Conservation (phyloP, 2,329 filamentous ascomycete species). For the Pseudocercospora macadamiae region DNA sequence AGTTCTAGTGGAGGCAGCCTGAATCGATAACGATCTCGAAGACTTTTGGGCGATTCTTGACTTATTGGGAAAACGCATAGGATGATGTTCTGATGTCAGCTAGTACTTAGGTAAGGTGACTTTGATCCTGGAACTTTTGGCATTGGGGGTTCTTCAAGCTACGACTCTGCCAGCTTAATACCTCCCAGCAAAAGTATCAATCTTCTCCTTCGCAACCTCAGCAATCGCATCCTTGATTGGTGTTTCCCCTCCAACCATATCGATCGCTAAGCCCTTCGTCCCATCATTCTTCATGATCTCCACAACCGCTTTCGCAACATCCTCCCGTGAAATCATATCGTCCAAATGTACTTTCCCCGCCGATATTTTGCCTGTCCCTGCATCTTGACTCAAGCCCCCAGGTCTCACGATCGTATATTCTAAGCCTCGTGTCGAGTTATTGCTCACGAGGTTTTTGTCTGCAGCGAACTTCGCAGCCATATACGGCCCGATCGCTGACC, state of each 20-base stretch:
- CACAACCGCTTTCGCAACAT: slow-evolving; percentile 63
- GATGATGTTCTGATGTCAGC: no score
- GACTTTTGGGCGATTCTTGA: no score
- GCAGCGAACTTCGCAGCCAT: slow-evolving; percentile 49
- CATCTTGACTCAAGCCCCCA: slow-evolving; percentile 49
- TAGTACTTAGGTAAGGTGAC: no score
- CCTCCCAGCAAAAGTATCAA: slow-evolving; percentile 41
- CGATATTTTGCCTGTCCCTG: slow-evolving; percentile 47
- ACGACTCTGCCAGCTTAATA: slow-evolving; percentile 26
- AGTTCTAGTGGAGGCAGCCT: no score
- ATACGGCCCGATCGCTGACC: slow-evolving; percentile 45
- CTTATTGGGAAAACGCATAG: no score
- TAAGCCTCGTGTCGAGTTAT: slow-evolving; percentile 43
- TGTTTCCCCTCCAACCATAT: slow-evolving; percentile 48
- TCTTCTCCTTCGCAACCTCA: slow-evolving; percentile 41
- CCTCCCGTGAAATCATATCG: slow-evolving; percentile 54
- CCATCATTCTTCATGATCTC: slow-evolving; percentile 56
- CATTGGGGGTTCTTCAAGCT: neutral
- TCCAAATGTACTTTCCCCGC: slow-evolving; percentile 48
- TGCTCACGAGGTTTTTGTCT: slow-evolving; percentile 44
- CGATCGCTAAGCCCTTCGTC: slow-evolving; percentile 49
- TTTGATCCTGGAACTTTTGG: no score
- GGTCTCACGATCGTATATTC: slow-evolving; percentile 53
- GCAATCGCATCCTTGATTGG: slow-evolving; percentile 44
- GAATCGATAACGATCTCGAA: no score